Conservation (phyloP, 176 grass and related monocot species). For the Oryza rufipogon region DNA sequence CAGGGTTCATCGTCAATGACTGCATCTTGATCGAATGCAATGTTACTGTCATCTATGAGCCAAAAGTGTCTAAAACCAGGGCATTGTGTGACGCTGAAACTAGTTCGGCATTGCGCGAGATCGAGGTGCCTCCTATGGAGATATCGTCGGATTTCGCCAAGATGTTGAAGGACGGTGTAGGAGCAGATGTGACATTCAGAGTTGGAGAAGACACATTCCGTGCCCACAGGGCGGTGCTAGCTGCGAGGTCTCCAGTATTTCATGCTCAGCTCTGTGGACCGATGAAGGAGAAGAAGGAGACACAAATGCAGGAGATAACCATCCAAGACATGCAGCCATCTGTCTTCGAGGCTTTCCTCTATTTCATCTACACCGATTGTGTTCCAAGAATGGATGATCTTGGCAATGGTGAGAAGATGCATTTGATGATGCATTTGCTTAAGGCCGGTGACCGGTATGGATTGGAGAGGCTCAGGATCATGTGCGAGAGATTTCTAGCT, state of each 20-base stretch:
- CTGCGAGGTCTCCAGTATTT: slow-evolving; percentile 41
- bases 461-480: slow-evolving; percentile 29
- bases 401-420: background rate
- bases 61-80: background rate
- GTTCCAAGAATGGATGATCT: slow-evolving; percentile 23
- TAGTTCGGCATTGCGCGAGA: too few relatives aligned
- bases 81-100: background rate
- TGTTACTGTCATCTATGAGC: slow-evolving; percentile 16
- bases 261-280: background rate
- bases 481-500: slow-evolving; percentile 29
- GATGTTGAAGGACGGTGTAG: background rate
- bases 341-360: slow-evolving; percentile 48
- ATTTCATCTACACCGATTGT: slow-evolving; percentile 47
- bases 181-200: slow-evolving; percentile 38
- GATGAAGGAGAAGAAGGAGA: too few relatives aligned
- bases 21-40: slow-evolving; percentile 35
- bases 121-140: background rate
- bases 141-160: background rate
- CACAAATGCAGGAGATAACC: too few relatives aligned
- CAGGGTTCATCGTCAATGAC: slow-evolving; percentile 17
- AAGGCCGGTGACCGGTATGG: slow-evolving; percentile 39
- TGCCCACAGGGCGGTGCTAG: slow-evolving; percentile 45
- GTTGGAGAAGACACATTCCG: slow-evolving; percentile 28
- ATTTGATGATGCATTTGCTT: slow-evolving; percentile 25
- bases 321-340: slow-evolving; percentile 30